Conservation (phyloP, 495 filamentous ascomycete genomes). For the Articulospora tetracladia region DNA sequence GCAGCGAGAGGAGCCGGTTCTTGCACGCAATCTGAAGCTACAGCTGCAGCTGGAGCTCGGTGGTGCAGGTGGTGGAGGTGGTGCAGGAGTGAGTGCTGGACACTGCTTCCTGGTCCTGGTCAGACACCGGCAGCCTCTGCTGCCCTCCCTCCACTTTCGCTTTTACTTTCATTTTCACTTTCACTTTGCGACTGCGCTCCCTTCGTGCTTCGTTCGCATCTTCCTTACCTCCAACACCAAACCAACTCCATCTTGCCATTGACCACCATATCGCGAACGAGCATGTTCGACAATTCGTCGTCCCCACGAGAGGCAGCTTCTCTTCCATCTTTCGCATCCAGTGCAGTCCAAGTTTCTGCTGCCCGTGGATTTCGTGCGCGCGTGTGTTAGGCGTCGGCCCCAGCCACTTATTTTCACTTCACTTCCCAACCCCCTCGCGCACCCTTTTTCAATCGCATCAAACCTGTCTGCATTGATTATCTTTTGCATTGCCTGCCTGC, state of each 20-base stretch:
- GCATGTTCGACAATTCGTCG: neutral
- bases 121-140: too few relatives aligned
- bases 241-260: neutral
- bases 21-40: too few relatives aligned
- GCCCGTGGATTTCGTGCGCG: neutral
- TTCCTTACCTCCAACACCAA: neutral
- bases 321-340: neutral
- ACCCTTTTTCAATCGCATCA: constrained; percentile 5
- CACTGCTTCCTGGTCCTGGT: too few relatives aligned
- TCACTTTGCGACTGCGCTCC: too few relatives aligned
- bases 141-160: too few relatives aligned
- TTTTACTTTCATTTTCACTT: too few relatives aligned
- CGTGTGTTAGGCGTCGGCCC: neutral
- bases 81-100: too few relatives aligned
- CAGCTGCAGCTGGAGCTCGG: too few relatives aligned
- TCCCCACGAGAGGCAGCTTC: neutral
- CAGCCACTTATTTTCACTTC: constrained; percentile 12
- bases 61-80: too few relatives aligned
- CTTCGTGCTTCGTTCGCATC: too few relatives aligned
- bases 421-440: constrained; percentile 3
- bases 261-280: neutral
- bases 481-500: neutral
- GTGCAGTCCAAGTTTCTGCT: neutral
- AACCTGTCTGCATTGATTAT: neutral
- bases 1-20: too few relatives aligned